Base-by-base conservation (phyloP, 306 rosid genomes). In the Hylodesmum podocarpum region DNA sequence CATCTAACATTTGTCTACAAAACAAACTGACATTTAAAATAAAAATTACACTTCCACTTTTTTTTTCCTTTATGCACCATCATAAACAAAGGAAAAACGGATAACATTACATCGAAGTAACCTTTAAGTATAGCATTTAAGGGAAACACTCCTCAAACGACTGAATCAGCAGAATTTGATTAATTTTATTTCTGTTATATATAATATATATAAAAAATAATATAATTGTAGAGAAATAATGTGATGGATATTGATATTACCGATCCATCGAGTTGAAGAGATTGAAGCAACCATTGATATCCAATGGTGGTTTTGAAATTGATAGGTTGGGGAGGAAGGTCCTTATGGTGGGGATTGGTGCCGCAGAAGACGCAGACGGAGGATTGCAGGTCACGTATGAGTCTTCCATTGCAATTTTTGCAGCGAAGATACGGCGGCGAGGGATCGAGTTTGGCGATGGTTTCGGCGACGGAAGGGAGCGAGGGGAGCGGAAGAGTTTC, bases 351-450 rank as follows among this genome's bases (percentile, higher is more conserved):
- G 33, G 85, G 85, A 77, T 88, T 86, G 16, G 81, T 24, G 57
- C 97, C 97, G 71, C 99, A 96, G 77, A 96, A 91, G 27, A 86
- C 85, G 74, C 97, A 96, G 64, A 87, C 49, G 6, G 84, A 71
- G 6, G 99, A 89, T 44, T 86, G 82, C 4, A 86, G 11, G 36
- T 89, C 99, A 1, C 94, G 84, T 19, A 96, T 90, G 55, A 96
- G 88, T 28, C 88, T 87, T 4, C 90, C 99, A 14, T 85, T 81
- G 85, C 99, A 96, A 57, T 83, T 82, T 68, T 85, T 86, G 84
- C 97, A 92, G 22, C 99, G 90, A 36, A 91, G 96, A 72, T 88
- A 74, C 5, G 90, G 88, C 14, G 94, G 96, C 2, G 97, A 91
- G 2, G 97, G 94, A 86, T 96, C 94, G 61, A 96, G 86, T 64